Conservation (phyloP, 2,329 filamentous ascomycete genomes). For the Albifimbria verrucaria region DNA sequence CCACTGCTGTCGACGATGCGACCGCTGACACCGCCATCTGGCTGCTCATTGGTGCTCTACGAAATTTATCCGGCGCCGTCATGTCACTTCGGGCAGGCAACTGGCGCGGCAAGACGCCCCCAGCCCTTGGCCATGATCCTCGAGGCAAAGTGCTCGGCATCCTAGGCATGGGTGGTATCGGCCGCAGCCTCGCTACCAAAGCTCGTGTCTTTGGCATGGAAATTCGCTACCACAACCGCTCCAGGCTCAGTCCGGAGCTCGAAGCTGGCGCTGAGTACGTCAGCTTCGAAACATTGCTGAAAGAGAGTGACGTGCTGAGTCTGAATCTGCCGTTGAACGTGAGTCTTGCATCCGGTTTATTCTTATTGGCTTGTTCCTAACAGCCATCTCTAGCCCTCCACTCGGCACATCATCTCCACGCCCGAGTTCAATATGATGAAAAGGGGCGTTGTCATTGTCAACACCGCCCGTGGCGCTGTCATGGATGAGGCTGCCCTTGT, state of each 20-base stretch:
- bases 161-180: constrained; percentile 83
- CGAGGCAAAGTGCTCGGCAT: constrained; percentile 77
- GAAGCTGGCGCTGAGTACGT: constrained; percentile 64
- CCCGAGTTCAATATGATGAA: constrained; percentile 76
- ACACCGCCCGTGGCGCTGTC: constrained; percentile 78
- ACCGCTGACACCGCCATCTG: constrained; percentile 82
- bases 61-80: constrained; percentile 69
- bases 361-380: neutral
- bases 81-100: constrained; percentile 59
- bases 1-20: constrained; percentile 76
- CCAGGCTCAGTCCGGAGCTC: constrained; percentile 51
- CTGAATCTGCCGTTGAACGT: constrained; percentile 81
- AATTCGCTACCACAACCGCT: constrained; percentile 72
- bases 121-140: constrained; percentile 70
- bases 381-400: constrained; percentile 50
- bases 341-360: constrained; percentile 30
- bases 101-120: constrained; percentile 60
- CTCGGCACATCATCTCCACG: constrained; percentile 71
- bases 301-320: constrained; percentile 71
- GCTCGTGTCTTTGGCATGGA: constrained; percentile 73
- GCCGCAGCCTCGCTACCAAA: constrained; percentile 71
- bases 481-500: constrained; percentile 81
- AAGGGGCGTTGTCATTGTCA: constrained; percentile 70
- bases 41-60: constrained; percentile 74
- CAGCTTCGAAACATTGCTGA: constrained; percentile 68